Evolutionary conservation across 1,284 basidiomycete genomes (phyloP), one percentile per base, ranked within the genome.

Genomic region (Cutaneotrichosporon sp.): DNA sequence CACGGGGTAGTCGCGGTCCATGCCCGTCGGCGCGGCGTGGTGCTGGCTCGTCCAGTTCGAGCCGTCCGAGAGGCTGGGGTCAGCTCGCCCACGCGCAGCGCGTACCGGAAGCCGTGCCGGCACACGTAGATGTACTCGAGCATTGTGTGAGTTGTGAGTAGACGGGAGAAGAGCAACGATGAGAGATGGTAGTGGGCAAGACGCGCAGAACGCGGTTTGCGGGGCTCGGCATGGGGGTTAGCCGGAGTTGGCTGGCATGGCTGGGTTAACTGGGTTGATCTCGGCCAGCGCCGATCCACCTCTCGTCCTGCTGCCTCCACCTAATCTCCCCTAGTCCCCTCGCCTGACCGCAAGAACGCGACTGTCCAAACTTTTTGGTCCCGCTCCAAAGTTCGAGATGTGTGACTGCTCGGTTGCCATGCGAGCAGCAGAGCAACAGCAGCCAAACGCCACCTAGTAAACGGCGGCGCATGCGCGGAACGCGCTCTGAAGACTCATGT

Each of bases 91-190:
- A 7, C 7, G n/a, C n/a, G n/a, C 22, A 36, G 24, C 22, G 27
- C 46, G 14, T 47, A 56, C 54, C 80, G 68, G 69, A 81, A 81
- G 14, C 80, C 81, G 70, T 84, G 83, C 1, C 83, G 72, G 57
- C 78, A 80, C 60, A 83, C 73, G 71, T 82, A 83, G 64, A 83
- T 79, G 36, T 78, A 76, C 55, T 83, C 79, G 29, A 83, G 73
- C 79, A 81, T 81, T 5, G 22, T 57, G 54, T 13, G n/a, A n/a
- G 49, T 9, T 9, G 13, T 31, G 18, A 14, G 29, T 38, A 16
- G 46, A n/a, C n/a, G n/a, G n/a, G n/a, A n/a, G n/a, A 5, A 11
- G 56, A 42, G 46, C 18, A 25, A 36, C 5, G 55, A 33, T 20
- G n/a, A 55, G 38, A 42, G 38, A 42, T 5, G 38, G 25, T 11